Percentiles rank a stretch among this genome's conserved stretches.
Conservation (phyloP, 2,329 filamentous ascomycete genomes). For the Canariomyces notabilis region DNA sequence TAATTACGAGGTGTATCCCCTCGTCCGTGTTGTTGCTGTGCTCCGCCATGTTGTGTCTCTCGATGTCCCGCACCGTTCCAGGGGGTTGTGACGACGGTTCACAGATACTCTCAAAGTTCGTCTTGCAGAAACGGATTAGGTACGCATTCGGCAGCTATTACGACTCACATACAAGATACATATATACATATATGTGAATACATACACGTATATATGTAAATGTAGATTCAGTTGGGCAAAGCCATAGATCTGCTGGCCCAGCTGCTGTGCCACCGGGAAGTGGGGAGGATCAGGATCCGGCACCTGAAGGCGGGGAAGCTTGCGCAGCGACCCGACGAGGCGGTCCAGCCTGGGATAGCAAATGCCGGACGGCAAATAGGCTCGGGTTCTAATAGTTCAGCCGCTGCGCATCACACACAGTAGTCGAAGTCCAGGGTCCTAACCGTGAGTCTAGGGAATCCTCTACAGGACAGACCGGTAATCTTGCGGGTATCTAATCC, state of each 20-base stretch:
- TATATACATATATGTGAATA: no score
- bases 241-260: no score
- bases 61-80: no score
- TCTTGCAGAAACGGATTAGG: no score
- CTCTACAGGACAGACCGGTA: background rate
- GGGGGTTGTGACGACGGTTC: no score
- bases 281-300: background rate
- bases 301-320: constrained; percentile 2
- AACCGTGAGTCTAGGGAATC: constrained; percentile 1
- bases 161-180: no score
- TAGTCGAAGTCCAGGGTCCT: background rate
- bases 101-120: no score
- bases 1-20: constrained; percentile 24
- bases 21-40: constrained; percentile 1
- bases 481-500: background rate
- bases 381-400: background rate
- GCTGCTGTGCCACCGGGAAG: no score
- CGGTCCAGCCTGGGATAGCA: background rate
- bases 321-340: background rate
- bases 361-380: background rate
- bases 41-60: background rate
- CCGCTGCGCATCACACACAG: no score
- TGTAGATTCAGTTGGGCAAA: no score
- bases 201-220: no score
- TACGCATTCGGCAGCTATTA: no score